Base-by-base conservation (phyloP, 2,329 filamentous ascomycete genomes). In the Didymella glomerata region DNA sequence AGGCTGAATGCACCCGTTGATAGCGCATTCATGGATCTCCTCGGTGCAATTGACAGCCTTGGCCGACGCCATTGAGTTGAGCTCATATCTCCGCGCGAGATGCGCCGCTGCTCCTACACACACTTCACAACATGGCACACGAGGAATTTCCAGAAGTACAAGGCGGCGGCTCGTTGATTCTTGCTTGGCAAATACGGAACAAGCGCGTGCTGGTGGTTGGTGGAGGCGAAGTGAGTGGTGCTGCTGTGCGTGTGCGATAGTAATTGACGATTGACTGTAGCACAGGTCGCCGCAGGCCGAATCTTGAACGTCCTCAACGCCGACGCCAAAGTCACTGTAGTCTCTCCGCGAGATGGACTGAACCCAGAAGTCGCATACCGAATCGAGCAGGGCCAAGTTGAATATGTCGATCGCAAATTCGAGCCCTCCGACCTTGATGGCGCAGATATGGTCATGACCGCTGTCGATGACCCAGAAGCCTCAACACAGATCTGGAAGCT, bases 221-320 rank as follows among this genome's bases (percentile, higher is more conserved):
- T 65, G 95, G 95, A 69, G 95, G 95, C 77, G 94, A 98, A 85
- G 94, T 96, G 81, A 68, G 86, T 77, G 16, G 13, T 38, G 9
- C 38, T 27, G 20, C 44, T 27, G 36, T 25, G 54, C 56, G 47
- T 53, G 36, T 30, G 42, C 54, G 41, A 47, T 60, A 55, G 47
- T 38, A 65, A 53, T 70, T 71, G 73, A 74, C 70, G 45, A 63
- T 76, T 78, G 70, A 78, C 74, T 60, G 51, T 69, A 76, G 61
- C 61, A 60, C 76, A 98, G 95, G 95, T 99, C 65, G 95, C 95
- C 60, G 93, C 95, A 54, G 93, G 94, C 55, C 92, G 95, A 61
- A 96, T 99, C 70, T 85, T 97, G 61, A 92, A 96, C 79, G 89
- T 94, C 61, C 92, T 97, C 79, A 96, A 97, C 76, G 95, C 95